Base-by-base conservation (phyloP, 495 filamentous ascomycete genomes). In the Sphaerosporella brunnea region DNA sequence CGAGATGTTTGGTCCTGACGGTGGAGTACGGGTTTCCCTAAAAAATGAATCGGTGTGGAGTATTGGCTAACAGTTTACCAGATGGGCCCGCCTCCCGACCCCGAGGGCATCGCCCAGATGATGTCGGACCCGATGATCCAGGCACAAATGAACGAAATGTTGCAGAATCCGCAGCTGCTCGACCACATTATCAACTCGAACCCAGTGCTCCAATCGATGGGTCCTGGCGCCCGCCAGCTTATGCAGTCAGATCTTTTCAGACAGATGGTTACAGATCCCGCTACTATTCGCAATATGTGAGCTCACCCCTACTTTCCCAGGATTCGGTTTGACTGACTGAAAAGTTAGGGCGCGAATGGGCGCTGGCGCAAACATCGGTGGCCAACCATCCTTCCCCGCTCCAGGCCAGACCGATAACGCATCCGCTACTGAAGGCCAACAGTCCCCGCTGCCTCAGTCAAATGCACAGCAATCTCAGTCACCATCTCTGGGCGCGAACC, bases 211-310 rank as follows among this genome's bases (percentile, higher is more conserved):
- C 82, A 84, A 42, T 74, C 79, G 49, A 84, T 84, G 66, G 74
- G 79, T 24, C 85, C 86, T 18, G 75, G 80, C 47, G 81, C 79
- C 16, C 80, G 84, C 45, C 72, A 88, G 56, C 77, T 94, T 64
- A 70, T 99, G 56, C 74, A 81, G 48, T 86, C 82, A 20, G 84
- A 86, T 0, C 72, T 82, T 45, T 87, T 95, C 59, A 75, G 92
- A 50, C 73, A 82, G 16, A 93, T 96, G 84, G 78, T 99, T 73
- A 88, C 87, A n/a, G 84, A 92, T 56, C 92, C 92, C 21, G 76
- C 82, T 13, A 74, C 79, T 20, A 68, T 96, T 19, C 72, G 88
- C 34, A 74, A 79, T 53, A 82, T 85, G 51, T n/a, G n/a, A n/a
- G n/a, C n/a, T n/a, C n/a, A n/a, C n/a, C n/a, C n/a, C n/a, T n/a